Percentiles rank a stretch among this genome's conserved stretches.
Conservation (phyloP, 2,329 filamentous ascomycete species). For the Sphaerulina musiva region DNA sequence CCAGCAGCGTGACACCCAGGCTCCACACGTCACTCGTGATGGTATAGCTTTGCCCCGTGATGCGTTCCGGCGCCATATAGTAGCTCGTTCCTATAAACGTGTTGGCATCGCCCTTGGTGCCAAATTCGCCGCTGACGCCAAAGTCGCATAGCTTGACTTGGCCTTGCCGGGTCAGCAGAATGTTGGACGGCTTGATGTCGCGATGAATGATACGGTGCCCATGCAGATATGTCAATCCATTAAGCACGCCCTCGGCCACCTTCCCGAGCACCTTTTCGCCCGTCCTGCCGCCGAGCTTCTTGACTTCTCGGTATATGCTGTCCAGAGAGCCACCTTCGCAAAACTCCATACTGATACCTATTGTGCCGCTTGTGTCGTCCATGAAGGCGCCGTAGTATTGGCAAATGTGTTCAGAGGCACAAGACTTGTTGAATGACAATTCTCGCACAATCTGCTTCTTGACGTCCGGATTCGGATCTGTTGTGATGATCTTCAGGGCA, state of each 20-base stretch:
- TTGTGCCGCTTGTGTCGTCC: slow-evolving; percentile 90
- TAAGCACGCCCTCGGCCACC: slow-evolving; percentile 88
- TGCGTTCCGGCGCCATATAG: slow-evolving; percentile 98
- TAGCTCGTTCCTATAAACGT: slow-evolving; percentile 98
- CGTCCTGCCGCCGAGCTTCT: slow-evolving; percentile 86
- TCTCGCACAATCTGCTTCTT: slow-evolving; percentile 98
- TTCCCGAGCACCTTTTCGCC: slow-evolving; percentile 97
- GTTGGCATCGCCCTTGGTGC: slow-evolving; percentile 96
- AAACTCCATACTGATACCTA: slow-evolving; percentile 98
- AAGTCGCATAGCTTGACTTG: slow-evolving; percentile 98
- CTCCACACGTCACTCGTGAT: slow-evolving; percentile 99
- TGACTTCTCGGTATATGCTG: slow-evolving; percentile 95
- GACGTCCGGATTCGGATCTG: slow-evolving; percentile 93
- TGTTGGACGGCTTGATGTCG: slow-evolving; percentile 98
- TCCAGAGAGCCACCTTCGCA: slow-evolving; percentile 95
- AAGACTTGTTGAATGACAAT: slow-evolving; percentile 95
- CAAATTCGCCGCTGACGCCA: slow-evolving; percentile 94
- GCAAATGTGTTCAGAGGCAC: slow-evolving; percentile 92
- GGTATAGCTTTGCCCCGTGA: slow-evolving; percentile 94
- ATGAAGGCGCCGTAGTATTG: slow-evolving; percentile 96
- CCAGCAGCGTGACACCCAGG: slow-evolving; percentile 89
- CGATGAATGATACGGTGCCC: slow-evolving; percentile 95
- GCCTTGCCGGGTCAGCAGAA: slow-evolving; percentile 82
- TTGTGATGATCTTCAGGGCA: slow-evolving; percentile 97
- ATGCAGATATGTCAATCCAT: slow-evolving; percentile 90